Evolutionary conservation across 2,329 filamentous ascomycete genomes (phyloP).

Genomic region (Colletotrichum noveboracense): DNA sequence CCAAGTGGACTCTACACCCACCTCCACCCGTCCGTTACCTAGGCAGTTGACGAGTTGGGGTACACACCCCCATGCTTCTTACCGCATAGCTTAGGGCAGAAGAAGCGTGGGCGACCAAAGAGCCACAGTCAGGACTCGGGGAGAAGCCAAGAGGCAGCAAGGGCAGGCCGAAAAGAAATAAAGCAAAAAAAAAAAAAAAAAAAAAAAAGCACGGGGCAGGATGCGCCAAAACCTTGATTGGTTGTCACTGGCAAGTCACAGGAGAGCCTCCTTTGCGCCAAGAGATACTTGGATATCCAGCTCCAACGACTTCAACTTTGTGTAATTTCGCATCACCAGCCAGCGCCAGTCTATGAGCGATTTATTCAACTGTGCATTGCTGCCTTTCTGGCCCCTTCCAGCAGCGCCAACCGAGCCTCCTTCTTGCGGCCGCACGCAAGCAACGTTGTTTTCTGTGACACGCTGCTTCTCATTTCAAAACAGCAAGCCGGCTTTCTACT

Average conservation of each 20-base stretch:
- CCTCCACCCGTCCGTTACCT: not conserved
- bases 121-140: not conserved
- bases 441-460: conserved; percentile 13
- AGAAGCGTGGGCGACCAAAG: not conserved
- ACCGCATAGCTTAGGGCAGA: not conserved
- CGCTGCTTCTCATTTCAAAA: conserved; percentile 13
- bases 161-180: not conserved
- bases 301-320: conserved; percentile 15
- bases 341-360: conserved; percentile 19
- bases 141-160: not conserved
- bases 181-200: not conserved
- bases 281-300: conserved; percentile 23
- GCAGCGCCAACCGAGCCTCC: not conserved
- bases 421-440: conserved; percentile 12
- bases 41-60: not conserved
- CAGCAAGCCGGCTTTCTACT: not conserved
- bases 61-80: not conserved
- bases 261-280: conserved; percentile 13
- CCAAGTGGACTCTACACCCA: not conserved
- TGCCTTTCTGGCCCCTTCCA: not conserved
- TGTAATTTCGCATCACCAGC: conserved; percentile 15
- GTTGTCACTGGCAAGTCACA: conserved; percentile 22
- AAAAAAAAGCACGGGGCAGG: conserved; percentile 9
- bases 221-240: conserved; percentile 22
- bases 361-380: conserved; percentile 1